A percentile compares a stretch with the other conserved stretches of the same genome.
Evolutionary conservation across 192 early-diverging fungal species (phyloP).

Genomic region (Coemansia aciculifera): DNA sequence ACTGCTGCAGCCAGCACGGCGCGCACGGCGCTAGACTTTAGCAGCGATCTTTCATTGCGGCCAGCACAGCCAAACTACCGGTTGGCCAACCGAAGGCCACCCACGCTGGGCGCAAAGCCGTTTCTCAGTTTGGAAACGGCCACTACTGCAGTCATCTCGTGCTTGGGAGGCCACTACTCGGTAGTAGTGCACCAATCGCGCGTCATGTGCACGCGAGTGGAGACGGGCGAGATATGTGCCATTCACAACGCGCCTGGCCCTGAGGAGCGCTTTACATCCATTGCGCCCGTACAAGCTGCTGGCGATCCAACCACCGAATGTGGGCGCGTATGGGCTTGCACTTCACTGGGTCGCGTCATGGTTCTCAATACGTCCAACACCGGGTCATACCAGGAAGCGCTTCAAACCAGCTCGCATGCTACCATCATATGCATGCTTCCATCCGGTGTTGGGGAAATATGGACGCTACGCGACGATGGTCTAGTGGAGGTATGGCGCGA

Average conservation of each 20-base stretch:
- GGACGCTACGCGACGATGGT: conserved; percentile 51
- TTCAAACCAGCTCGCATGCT: conserved; percentile 19
- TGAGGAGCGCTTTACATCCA: conserved; percentile 50
- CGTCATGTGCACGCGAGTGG: conserved; percentile 48
- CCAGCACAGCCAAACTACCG: conserved; percentile 30
- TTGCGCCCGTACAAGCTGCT: conserved; percentile 37
- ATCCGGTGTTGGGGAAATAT: conserved; percentile 33
- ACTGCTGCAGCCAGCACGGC: conserved; percentile 18
- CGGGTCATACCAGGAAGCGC: conserved; percentile 22
- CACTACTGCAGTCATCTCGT: conserved; percentile 18
- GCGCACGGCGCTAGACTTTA: conserved; percentile 39
- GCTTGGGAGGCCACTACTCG: conserved; percentile 39
- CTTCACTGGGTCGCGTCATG: conserved; percentile 36
- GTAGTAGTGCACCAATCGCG: conserved; percentile 43
- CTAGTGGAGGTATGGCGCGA: conserved; percentile 42
- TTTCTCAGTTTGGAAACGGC: conserved; percentile 36
- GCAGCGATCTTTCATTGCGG: conserved; percentile 28
- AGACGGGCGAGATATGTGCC: conserved; percentile 47
- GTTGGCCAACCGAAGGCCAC: conserved; percentile 35
- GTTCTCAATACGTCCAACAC: conserved; percentile 34
- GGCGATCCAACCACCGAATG: conserved; percentile 29
- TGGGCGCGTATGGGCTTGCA: conserved; percentile 39
- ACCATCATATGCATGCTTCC: conserved; percentile 28
- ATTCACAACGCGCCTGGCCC: conserved; percentile 50
- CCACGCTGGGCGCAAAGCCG: conserved; percentile 37